Evolutionary conservation across 1,139 yeast species (phyloP), one percentile per base, ranked within the genome.

Genomic region (Candida tropicalis): DNA sequence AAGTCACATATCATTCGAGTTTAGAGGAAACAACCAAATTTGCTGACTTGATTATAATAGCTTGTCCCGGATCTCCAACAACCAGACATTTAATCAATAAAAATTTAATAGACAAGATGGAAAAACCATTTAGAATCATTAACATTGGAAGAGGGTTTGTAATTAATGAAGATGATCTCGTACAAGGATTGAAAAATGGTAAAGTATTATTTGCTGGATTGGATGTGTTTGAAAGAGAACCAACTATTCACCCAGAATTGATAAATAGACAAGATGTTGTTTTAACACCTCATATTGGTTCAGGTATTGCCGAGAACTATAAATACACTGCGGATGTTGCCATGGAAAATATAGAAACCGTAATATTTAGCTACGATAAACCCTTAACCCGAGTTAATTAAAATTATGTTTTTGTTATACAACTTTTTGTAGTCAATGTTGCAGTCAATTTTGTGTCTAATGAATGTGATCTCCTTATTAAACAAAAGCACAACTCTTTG

Each of bases 71-170:
- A 16, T 73, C 81, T 2, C 72, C 79, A 2, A 72, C 75, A 22
- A 86, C 95, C 0, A 58, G 64, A 13, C 75, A 84, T 53, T 60
- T 87, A 55, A 66, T 87, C 44, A 77, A 84, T 54, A 62, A 58
- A 22, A 55, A 70, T 0, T 58, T 82, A 1, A 70, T 87, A 13
- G 60, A 65, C 9, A 62, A 73, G 36, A 77, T 85, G 50, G 60
- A 63, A 18, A 62, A 66, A 26, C 83, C 83, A 1, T 74, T 84
- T 13, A 70, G 88, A 50, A 68, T 89, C 27, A 83, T 89, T 44
- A 89, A 89, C 59, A 82, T 87, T 27, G 96, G 95, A 1, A 73
- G 95, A 51, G 95, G 95, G 0, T 60, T 75, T 4, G 79, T 88
- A 24, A 72, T 90, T 46, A 85, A 89, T 56, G 95, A 87, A 55